Evolutionary conservation across 768 basidiomycete species (phyloP), one percentile per base, ranked within the genome.

Genomic region (Hericium alpestre): DNA sequence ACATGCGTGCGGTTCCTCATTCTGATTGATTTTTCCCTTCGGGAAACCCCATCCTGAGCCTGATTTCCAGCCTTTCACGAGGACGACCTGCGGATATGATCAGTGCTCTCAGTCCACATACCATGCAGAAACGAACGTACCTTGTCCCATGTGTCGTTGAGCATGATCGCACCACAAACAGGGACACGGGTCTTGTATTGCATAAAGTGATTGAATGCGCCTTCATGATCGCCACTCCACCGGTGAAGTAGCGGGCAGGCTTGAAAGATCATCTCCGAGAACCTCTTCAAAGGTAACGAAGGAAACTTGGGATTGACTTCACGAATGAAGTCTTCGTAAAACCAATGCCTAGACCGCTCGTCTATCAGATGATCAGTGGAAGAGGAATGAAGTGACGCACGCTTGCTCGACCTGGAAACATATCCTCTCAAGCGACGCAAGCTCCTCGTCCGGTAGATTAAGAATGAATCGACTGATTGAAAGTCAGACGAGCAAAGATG

Each of bases 351-450:
- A 47, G 22, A 51, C 52, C 59, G 61, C 18, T 62, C 62, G 50
- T 16, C 10, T 25, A 11, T 20, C 59, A 57, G 56, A 52, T 58
- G 51, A 58, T 39, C 59, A 47, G 39, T 54, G 58, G 57, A 38
- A 52, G 23, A 46, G 59, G 51, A 55, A 48, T 51, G 61, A 37
- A 41, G n/a, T n/a, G 38, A 78, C 93, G 65, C 69, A 98, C 92
- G 95, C 96, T 79, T 98, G 94, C 71, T 99, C 96, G 59, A 98
- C 91, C 73, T 98, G 95, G 73, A 98, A 99, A 73, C 92, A 97
- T 64, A 98, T 84, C 58, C 96, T 83, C 67, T 96, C 94, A 55
- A 95, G 77, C 15, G 89, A 92, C 51, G 82, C 81, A 56, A 95
- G 81, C 73, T 99, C 96, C 67, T 90, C 87, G 61, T 89, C 86